Conservation (phyloP, 768 basidiomycete genomes). For the Kondoa subrosea region DNA sequence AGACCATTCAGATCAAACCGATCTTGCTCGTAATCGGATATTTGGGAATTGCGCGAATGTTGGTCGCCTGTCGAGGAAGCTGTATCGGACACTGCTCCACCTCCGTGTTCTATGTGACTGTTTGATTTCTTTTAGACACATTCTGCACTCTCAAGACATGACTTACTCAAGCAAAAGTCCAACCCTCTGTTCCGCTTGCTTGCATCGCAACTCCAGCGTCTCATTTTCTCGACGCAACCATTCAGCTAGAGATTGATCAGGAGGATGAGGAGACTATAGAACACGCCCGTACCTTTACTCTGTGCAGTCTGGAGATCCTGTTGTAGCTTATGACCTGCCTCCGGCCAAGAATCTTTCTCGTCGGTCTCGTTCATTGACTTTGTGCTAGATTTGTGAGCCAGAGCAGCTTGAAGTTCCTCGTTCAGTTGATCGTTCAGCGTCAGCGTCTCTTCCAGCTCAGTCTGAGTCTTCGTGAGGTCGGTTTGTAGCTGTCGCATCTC, state of each 20-base stretch:
- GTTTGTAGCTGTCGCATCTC: conserved; percentile 61
- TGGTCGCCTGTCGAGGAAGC: background rate
- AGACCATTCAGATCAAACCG: background rate
- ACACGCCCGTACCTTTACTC: conserved; percentile 13
- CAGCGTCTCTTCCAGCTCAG: conserved; percentile 57
- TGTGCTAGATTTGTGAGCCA: background rate
- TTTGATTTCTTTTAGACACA: background rate
- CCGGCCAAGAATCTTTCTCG: conserved; percentile 3
- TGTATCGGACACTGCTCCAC: background rate
- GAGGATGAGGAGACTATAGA: background rate
- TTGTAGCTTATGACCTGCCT: conserved; percentile 15
- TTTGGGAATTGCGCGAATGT: background rate
- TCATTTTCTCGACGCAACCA: conserved; percentile 68
- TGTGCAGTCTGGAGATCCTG: conserved; percentile 21
- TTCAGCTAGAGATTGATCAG: conserved; percentile 37
- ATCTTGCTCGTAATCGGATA: too few relatives aligned
- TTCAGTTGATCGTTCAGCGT: conserved; percentile 28
- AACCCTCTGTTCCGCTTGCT: conserved; percentile 10
- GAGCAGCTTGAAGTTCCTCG: conserved; percentile 6
- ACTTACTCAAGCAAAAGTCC: conserved; percentile 11
- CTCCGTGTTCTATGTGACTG: conserved; percentile 1
- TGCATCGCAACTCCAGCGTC: conserved; percentile 28
- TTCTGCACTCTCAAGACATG: background rate
- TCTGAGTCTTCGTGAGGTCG: conserved; percentile 55
- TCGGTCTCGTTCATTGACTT: background rate